Evolutionary conservation across 2,329 filamentous ascomycete species (phyloP), one percentile per base, ranked within the genome.

Genomic region (Cytospora piceae): DNA sequence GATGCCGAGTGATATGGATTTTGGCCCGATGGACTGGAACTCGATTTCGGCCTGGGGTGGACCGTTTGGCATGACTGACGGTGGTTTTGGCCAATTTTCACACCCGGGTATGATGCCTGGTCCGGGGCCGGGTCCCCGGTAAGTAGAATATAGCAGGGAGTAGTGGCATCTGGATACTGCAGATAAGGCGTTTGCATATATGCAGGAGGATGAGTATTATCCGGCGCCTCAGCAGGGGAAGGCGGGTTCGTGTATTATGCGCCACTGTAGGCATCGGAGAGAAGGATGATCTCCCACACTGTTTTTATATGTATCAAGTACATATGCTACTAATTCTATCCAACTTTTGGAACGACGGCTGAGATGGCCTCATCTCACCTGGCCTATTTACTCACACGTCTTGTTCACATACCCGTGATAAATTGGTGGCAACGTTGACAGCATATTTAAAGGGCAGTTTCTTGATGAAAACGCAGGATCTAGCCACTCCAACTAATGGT

Each of bases 11-110:
- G 54, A 73, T 17, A 65, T 74, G 55, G 76, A 75, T 52, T 70
- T 75, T 55, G 71, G 69, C 0, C 69, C 80, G 34, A 80, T 84
- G 80, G 81, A 84, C 69, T 84, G 82, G 82, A 79, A 77, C 32
- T 80, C 80, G 46, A 73, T 83, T 6, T 51, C 59, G 1, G 34
- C 59, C 76, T 83, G 71, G 78, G 81, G 46, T 74, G 76, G 27
- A 17, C 67, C 73, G 15, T 63, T 63, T 24, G 46, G 46, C 58
- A 52, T 68, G 55, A 27, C 34, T 17, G 27, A 29, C 24, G 56
- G 51, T 31, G 24, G 32, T 12, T 58, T 52, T 37, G 62, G 58
- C 12, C 49, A 52, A 14, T 65, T 17, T 29, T 17, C 57, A n/a
- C 57, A 65, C 8, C 31, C 58, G 14, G 34, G 63, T 2, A 61